Percentiles rank a stretch among this genome's conserved stretches.
phyloP scores from a whole-genome alignment of 768 basidiomycete species.

The Mycena leptocephala region DNA sequence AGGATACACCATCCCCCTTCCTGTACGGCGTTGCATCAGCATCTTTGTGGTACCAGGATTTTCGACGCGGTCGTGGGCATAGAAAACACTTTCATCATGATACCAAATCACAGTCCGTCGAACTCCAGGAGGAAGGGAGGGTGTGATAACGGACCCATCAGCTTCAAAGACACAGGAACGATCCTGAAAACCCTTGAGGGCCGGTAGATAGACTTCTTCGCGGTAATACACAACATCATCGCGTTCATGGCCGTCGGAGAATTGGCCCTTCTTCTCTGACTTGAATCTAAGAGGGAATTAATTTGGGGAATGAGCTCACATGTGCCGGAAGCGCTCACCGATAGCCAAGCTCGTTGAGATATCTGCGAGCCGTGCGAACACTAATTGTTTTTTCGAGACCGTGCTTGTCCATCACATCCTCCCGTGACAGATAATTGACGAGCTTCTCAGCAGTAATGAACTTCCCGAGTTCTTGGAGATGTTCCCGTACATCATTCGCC shows the following conservation, averaged over 20 bases:
- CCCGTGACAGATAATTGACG: conserved; percentile 31
- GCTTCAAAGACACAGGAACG: conserved; percentile 21
- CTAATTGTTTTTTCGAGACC: conserved; percentile 39
- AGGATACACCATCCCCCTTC: not conserved
- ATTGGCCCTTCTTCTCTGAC: conserved; percentile 42
- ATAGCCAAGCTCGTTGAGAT: conserved; percentile 44
- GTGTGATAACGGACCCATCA: conserved; percentile 15
- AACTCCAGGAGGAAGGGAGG: not conserved
- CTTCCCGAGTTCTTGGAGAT: conserved; percentile 27
- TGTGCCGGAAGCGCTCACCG: conserved; percentile 16
- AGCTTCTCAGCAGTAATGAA: conserved; percentile 42
- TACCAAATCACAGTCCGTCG: conserved; percentile 18
- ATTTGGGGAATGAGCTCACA: not conserved
- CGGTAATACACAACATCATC: conserved; percentile 49
- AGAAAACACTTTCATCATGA: no score
- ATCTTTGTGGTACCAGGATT: not conserved
- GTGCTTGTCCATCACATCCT: conserved; percentile 31
- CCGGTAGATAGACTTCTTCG: conserved; percentile 41
- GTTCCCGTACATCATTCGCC: conserved; percentile 27
- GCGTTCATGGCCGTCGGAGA: conserved; percentile 47
- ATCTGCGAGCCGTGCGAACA: conserved; percentile 42
- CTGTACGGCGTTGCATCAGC: not conserved
- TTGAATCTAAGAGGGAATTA: conserved; percentile 1
- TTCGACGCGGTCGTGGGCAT: not conserved
- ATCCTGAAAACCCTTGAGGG: conserved; percentile 26